A percentile compares a stretch with the other conserved stretches of the same genome.
These are phyloP conservation scores for Fusarium brevicatenulatum DNA, from an alignment of 2,329 filamentous ascomycete genomes.

Conservation along the genomic window DNA sequence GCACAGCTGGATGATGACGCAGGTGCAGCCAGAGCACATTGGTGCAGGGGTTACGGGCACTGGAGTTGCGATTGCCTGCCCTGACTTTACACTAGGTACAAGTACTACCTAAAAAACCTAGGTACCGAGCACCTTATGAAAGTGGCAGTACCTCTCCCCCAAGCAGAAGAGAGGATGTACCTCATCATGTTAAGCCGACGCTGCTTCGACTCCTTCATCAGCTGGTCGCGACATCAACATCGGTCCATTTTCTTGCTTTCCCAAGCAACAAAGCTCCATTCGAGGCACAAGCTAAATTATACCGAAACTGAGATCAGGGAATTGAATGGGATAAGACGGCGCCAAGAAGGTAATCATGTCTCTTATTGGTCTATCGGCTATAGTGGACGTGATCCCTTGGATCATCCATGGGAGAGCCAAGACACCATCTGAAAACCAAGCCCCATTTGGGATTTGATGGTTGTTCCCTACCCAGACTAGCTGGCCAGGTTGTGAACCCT, in stretches of 20 bases:
- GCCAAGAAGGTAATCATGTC: constrained; percentile 27
- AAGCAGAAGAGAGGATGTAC: not conserved
- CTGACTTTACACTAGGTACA: not conserved
- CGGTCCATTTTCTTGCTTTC: constrained; percentile 8
- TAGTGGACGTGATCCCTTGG: constrained; percentile 26
- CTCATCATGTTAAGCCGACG: not conserved
- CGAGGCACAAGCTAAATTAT: constrained; percentile 21
- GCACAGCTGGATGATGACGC: constrained; percentile 33
- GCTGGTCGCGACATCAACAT: not conserved
- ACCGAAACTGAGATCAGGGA: constrained; percentile 33
- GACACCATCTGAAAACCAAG: constrained; percentile 24
- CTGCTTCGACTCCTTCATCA: constrained; percentile 8
- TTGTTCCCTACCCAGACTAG: not conserved
- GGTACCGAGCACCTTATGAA: not conserved
- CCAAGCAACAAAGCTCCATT: constrained; percentile 17
- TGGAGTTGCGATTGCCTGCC: not conserved
- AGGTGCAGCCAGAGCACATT: constrained; percentile 31
- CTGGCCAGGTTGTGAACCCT: constrained; percentile 14
- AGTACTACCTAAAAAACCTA: not conserved
- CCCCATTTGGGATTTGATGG: constrained; percentile 15
- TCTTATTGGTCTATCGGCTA: constrained; percentile 28
- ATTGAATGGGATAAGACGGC: constrained; percentile 15
- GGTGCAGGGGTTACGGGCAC: constrained; percentile 20
- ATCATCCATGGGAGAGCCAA: constrained; percentile 23
- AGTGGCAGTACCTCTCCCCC: constrained; percentile 1